Evolutionary conservation across 345 rosid species (phyloP).

Genomic region (Reutealis trisperma): DNA sequence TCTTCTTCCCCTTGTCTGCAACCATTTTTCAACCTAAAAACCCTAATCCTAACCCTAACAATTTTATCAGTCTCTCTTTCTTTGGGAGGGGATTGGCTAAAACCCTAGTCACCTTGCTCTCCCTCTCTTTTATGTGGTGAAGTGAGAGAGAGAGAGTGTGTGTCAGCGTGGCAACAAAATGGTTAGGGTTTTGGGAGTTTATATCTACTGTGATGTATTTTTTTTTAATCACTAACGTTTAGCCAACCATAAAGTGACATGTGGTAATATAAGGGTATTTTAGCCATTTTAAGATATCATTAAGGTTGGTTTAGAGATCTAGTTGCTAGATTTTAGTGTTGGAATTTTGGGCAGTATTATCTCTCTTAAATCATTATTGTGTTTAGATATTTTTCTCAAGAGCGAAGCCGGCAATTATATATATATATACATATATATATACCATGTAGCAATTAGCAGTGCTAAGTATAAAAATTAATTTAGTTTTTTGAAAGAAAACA

Average conservation of each 20-base stretch:
- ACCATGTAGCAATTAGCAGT: too few species aligned
- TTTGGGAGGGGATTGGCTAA: conserved; percentile 27
- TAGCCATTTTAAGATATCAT: neutral
- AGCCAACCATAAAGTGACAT: conserved; percentile 22
- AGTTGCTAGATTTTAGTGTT: neutral
- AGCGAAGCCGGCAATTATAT: too few species aligned
- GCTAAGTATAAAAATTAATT: too few species aligned
- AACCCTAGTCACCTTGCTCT: conserved; percentile 42
- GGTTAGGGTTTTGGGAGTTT: conserved; percentile 76
- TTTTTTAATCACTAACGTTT: neutral
- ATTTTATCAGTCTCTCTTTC: neutral
- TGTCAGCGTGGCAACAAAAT: conserved; percentile 20
- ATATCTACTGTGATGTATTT: conserved; percentile 7
- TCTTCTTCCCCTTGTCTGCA: conserved; percentile 82
- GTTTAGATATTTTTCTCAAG: neutral
- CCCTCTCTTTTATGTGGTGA: conserved; percentile 7
- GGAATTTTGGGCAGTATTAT: neutral
- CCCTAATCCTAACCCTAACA: conserved; percentile 16
- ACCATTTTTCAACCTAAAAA: conserved; percentile 53
- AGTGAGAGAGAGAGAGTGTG: conserved; percentile 4
- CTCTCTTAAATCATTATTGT: neutral
- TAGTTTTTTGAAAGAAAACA: too few species aligned
- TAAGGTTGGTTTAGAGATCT: conserved; percentile 11
- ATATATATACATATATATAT: too few species aligned
- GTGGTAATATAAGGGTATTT: neutral